These are phyloP conservation scores for Melampsora larici-populina DNA, from an alignment of 1,284 basidiomycete genomes.

Conservation along the genomic window DNA sequence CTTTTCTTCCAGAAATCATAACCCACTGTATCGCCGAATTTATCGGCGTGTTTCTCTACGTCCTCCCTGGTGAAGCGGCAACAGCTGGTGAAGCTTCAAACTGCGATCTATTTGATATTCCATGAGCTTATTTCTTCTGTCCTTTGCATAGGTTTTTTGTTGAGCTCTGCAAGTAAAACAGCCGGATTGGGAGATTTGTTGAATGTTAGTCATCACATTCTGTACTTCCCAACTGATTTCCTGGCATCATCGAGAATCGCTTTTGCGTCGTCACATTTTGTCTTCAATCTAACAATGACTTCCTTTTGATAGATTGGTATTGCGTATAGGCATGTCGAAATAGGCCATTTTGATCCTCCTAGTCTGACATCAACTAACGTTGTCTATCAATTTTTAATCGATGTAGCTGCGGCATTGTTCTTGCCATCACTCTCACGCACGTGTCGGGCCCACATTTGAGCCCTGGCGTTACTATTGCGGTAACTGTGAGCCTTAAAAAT, in stretches of 20 bases:
- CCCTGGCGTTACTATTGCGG: not conserved
- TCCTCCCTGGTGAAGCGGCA: not conserved
- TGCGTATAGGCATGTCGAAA: not conserved
- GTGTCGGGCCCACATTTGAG: not conserved
- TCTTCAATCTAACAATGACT: no score
- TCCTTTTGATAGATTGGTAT: no score
- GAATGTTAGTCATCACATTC: not conserved
- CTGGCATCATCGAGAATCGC: not conserved
- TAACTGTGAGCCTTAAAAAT: not conserved
- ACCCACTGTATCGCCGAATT: not conserved
- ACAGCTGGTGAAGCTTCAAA: not conserved
- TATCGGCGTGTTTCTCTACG: not conserved
- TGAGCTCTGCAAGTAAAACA: not conserved
- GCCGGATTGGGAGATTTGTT: not conserved
- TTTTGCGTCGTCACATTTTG: not conserved
- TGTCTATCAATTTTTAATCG: no score
- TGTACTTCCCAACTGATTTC: not conserved
- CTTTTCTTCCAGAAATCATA: not conserved
- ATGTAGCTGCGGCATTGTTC: not conserved
- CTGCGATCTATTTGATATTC: not conserved
- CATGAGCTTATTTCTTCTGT: not conserved
- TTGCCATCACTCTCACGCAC: not conserved
- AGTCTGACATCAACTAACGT: no score
- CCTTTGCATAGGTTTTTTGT: not conserved
- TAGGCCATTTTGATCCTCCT: no score